Base-by-base conservation (phyloP, 345 rosid genomes). In the Euphorbia pulcherrima region DNA sequence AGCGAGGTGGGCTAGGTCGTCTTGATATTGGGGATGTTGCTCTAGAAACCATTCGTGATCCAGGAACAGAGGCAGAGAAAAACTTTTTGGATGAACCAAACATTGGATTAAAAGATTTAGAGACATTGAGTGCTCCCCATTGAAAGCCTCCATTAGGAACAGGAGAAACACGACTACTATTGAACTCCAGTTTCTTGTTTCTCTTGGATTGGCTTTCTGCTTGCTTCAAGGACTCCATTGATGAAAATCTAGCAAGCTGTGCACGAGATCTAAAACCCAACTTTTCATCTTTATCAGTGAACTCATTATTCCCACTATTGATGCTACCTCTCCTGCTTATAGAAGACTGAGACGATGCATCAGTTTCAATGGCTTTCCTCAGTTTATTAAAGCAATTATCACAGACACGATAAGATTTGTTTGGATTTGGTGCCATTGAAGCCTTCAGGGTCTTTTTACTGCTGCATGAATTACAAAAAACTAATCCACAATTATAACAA, bases 1-100 rank as follows among this genome's bases (percentile, higher is more conserved):
- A 92, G 68, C 99, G 93, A 55, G 99, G 97, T 60, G 97, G 99
- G 71, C 97, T 94, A 21, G 89, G 81, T 44, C 93, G 88, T 75
- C 99, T 88, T 59, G 93, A 94, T 80, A 92, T 88, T 59, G 99
- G 99, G 29, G 99, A 94, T 72, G 97, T 89, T 83, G 97, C 97
- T 66, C 99, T 95, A 68, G 99, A 94, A 58, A 86, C 96, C 73
- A 94, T 91, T 85, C 99, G 81, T 51, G 99, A 94, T 67, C 99
- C 99, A 75, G 99, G 99, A 83, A 94, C 97, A 71, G 99, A 94
- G 68, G 97, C 99, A 40, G 99, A 94, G 83, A 91, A 94, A 74
- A 89, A 85, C 73, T 91, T 94, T 83, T 94, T 94, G 52, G 99
- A 94, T 64, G 99, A 84, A 73, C 93, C 95, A 76, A 91, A 94